phyloP scores from a whole-genome alignment of 345 rosid genomes.

The Raphanus raphanistrum region DNA sequence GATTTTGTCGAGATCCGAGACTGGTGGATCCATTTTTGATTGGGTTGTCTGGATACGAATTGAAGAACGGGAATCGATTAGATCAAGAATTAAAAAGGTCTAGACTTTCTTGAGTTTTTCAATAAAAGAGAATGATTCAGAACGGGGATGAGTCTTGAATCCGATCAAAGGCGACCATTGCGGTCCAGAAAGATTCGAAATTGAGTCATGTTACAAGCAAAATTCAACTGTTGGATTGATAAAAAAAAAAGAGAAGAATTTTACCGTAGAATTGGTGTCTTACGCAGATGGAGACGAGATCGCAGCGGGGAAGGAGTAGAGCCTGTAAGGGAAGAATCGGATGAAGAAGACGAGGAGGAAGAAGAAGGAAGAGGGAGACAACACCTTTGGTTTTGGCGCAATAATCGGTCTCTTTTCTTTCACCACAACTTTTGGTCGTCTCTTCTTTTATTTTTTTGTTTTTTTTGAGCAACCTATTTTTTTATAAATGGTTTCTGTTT shows the following conservation, averaged over 20 bases:
- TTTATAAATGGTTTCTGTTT: neutral
- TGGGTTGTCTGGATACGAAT: neutral
- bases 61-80: neutral
- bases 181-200: conserved; percentile 1
- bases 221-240: conserved; percentile 31
- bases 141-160: neutral
- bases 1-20: conserved; percentile 49
- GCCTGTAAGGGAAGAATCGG: conserved; percentile 18
- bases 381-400: conserved; percentile 41
- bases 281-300: conserved; percentile 10
- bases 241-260: neutral
- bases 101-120: neutral
- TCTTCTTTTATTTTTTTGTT: too few species aligned
- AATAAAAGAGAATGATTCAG: neutral
- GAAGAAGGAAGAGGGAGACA: neutral
- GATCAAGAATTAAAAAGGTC: neutral
- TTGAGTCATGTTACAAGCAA: conserved; percentile 7
- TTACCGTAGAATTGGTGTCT: conserved; percentile 10
- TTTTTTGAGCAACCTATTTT: too few species aligned
- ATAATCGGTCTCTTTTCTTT: conserved; percentile 17
- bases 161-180: conserved; percentile 1
- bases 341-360: conserved; percentile 1
- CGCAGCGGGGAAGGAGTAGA: neutral
- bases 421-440: neutral
- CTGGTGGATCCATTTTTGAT: conserved; percentile 48